phyloP scores from a whole-genome alignment of 139 green algal species.

The Monoraphidium neglectum region DNA sequence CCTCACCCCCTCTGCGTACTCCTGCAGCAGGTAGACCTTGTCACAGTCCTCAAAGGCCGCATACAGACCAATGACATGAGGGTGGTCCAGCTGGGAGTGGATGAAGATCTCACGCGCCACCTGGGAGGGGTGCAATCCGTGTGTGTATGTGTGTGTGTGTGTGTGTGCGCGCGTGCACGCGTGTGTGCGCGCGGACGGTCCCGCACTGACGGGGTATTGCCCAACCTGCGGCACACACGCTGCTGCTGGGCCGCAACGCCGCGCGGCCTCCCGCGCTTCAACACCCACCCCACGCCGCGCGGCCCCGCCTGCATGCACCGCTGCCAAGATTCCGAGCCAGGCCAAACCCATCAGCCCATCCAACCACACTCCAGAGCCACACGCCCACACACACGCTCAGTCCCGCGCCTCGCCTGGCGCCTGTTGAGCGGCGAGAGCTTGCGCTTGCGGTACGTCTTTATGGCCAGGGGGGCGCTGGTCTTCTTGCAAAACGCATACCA shows the following conservation, averaged over 20 bases:
- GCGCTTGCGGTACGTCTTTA: slow-evolving; percentile 81
- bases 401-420: slow-evolving; percentile 34
- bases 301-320: too few species aligned
- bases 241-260: not conserved
- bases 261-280: not conserved
- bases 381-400: too few species aligned
- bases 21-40: slow-evolving; percentile 83
- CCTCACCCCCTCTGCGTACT: slow-evolving; percentile 73
- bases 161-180: too few species aligned
- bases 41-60: slow-evolving; percentile 85
- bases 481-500: slow-evolving; percentile 65
- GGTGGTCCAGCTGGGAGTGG: slow-evolving; percentile 72
- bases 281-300: too few species aligned
- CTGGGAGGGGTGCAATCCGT: too few species aligned
- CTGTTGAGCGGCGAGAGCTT: slow-evolving; percentile 71
- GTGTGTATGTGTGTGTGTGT: too few species aligned
- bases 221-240: not conserved
- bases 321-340: too few species aligned
- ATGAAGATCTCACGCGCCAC: slow-evolving; percentile 80
- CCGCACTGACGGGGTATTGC: too few species aligned
- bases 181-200: too few species aligned
- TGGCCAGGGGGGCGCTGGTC: slow-evolving; percentile 46
- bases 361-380: not conserved
- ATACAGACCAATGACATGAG: slow-evolving; percentile 74
- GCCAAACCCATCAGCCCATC: not conserved